These are phyloP conservation scores for Podospora sp. DNA, from an alignment of 495 filamentous ascomycete genomes.

Conservation along the genomic window DNA sequence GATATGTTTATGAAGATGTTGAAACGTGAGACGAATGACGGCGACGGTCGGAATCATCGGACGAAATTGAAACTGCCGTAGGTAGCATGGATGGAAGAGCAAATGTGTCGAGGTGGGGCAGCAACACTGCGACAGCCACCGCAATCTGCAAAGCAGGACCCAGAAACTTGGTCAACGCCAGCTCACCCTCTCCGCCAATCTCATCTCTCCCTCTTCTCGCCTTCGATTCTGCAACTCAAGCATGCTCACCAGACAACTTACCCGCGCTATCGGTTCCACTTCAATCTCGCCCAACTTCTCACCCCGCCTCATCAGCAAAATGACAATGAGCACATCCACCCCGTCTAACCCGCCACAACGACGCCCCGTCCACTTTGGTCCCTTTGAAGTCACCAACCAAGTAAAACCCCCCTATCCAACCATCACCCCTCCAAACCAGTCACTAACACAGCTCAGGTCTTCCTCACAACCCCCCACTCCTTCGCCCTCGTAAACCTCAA, in stretches of 20 bases:
- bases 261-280: slow-evolving; percentile 11
- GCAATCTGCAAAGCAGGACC: background rate
- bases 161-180: background rate
- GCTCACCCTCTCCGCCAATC: background rate
- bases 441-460: slow-evolving; percentile 58
- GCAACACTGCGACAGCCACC: background rate
- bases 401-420: background rate
- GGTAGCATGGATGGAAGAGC: background rate
- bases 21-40: background rate
- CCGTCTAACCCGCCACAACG: slow-evolving; percentile 3
- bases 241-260: slow-evolving; percentile 9
- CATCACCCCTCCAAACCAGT: background rate
- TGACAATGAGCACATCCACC: background rate
- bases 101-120: background rate
- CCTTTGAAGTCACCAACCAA: slow-evolving; percentile 60
- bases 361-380: slow-evolving; percentile 60
- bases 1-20: too few species aligned
- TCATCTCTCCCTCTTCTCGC: background rate
- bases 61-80: background rate
- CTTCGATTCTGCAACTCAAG: background rate
- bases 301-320: background rate
- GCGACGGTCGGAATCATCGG: background rate
- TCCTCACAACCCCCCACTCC: slow-evolving; percentile 75
- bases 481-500: slow-evolving; percentile 94
- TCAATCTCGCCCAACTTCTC: background rate